A percentile compares a stretch with the other conserved stretches of the same genome.
These are phyloP conservation scores for Lignosus rhinocerotis DNA, from an alignment of 1,284 basidiomycete genomes.

Conservation along the genomic window DNA sequence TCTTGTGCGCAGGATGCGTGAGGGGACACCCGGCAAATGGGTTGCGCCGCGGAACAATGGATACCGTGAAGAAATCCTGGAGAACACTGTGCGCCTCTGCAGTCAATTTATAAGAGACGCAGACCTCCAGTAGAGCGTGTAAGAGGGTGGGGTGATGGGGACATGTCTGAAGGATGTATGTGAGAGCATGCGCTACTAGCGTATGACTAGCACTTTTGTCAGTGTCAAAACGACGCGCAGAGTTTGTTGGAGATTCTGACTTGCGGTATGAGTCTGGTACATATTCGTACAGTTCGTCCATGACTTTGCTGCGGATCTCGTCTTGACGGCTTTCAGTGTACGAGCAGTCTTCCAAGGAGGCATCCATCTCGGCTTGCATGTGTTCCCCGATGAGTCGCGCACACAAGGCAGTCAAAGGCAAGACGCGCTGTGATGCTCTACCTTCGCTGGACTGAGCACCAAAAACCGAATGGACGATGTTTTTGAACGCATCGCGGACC, in stretches of 20 bases:
- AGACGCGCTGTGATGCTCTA: background rate
- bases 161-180: slow-evolving; percentile 45
- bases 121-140: slow-evolving; percentile 47
- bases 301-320: slow-evolving; percentile 32
- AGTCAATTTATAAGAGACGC: slow-evolving; percentile 40
- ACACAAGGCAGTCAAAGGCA: slow-evolving; percentile 49
- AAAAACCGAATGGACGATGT: slow-evolving; percentile 41
- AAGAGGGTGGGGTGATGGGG: slow-evolving; percentile 48
- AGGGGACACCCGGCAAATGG: slow-evolving; percentile 22
- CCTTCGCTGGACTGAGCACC: slow-evolving; percentile 10
- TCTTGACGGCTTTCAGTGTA: slow-evolving; percentile 28
- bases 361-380: slow-evolving; percentile 39
- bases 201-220: slow-evolving; percentile 38
- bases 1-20: slow-evolving; percentile 41
- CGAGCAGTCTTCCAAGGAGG: slow-evolving; percentile 29
- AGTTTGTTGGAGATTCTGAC: slow-evolving; percentile 32
- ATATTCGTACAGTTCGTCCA: slow-evolving; percentile 48
- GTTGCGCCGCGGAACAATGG: slow-evolving; percentile 29
- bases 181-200: slow-evolving; percentile 51
- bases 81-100: slow-evolving; percentile 47
- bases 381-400: slow-evolving; percentile 47
- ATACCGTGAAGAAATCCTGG: slow-evolving; percentile 35
- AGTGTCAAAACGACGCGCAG: background rate
- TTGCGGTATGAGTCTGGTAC: slow-evolving; percentile 50
- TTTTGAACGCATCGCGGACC: slow-evolving; percentile 53